Conservation (phyloP, 192 early-diverging fungal genomes). For the Linnemannia zychae region DNA sequence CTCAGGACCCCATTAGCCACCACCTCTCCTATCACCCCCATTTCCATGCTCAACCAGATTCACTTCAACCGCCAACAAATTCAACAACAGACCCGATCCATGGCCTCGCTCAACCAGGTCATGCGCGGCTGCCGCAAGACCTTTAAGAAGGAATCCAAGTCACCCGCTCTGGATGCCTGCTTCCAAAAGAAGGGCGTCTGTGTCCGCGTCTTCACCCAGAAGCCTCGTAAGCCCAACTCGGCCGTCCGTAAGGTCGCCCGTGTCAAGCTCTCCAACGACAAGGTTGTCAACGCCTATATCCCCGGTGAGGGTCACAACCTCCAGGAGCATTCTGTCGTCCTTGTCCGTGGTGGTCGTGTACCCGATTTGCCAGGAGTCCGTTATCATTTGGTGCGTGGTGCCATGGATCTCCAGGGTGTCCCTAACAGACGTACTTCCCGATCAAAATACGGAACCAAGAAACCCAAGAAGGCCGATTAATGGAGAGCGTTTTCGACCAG, state of each 20-base stretch:
- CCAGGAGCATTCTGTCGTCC: conserved; percentile 97
- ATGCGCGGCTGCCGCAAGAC: conserved; percentile 87
- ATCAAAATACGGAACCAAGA: conserved; percentile 96
- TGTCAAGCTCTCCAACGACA: conserved; percentile 94
- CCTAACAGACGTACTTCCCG: conserved; percentile 82
- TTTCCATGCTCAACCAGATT: conserved; percentile 26
- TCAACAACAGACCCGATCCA: conserved; percentile 57
- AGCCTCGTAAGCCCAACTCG: conserved; percentile 99
- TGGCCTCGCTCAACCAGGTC: conserved; percentile 95
- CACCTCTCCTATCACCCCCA: conserved; percentile 1
- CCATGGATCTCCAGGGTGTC: conserved; percentile 96
- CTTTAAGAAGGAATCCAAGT: conserved; percentile 72
- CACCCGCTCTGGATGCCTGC: conserved; percentile 87
- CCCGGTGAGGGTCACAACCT: conserved; percentile 98
- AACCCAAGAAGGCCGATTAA: conserved; percentile 64
- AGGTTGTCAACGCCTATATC: conserved; percentile 95
- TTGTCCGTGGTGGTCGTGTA: conserved; percentile 95
- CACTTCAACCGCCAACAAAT: conserved; percentile 9
- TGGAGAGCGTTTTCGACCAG: background rate
- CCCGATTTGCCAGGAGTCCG: conserved; percentile 98
- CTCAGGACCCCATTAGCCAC: conserved; percentile 25
- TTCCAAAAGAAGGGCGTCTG: conserved; percentile 96
- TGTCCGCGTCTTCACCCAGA: conserved; percentile 94
- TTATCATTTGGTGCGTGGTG: conserved; percentile 94
- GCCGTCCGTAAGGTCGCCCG: conserved; percentile 94